Base-by-base conservation (phyloP, 2,329 filamentous ascomycete species). In the Monosporascus sp. region DNA sequence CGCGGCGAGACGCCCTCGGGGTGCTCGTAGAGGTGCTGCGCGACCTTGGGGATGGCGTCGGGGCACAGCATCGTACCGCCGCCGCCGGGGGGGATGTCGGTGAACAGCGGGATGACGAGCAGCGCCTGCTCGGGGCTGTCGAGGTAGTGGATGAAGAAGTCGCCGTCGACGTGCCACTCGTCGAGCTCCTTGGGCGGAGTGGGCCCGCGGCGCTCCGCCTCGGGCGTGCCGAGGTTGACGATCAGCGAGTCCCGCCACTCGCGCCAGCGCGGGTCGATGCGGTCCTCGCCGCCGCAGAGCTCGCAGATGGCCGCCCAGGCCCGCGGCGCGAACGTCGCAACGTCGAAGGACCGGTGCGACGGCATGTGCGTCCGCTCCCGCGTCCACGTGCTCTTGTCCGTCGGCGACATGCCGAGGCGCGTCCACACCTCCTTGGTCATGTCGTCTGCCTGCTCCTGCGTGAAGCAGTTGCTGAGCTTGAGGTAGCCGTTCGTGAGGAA, bases 111-210 rank as follows among this genome's bases (percentile, higher is more conserved):
- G 41, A 86, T 87, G 14, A 88, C 83, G 1, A 89, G 73, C 15
- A 89, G 69, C 0, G 75, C 86, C 66, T 89, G 86, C 70, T 89
- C 86, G 0, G 81, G 81, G 20, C 80, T 85, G 64, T 89, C 85
- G 37, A 89, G 78, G 59, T 84, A 89, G 70, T 89, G 85, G 5
- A 85, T 76, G 65, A 89, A 89, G 67, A 87, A 88, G 59, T 89
- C 85, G 8, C 85, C 85, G 67, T 88, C 85, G 18, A 86, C 82
- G 67, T 88, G 85, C 85, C 85, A 89, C 22, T 73, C 73, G 7
- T 72, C 62, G 22, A 87, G 70, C 1, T 81, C 74, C 49, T 76
- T 72, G 0, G 82, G 82, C 37, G 74, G 68, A 3, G 77, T 67
- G 8, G 75, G 72, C 31, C 31, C 31, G 48, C 72, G 73, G 5